Base-by-base conservation (phyloP, 345 rosid species). In the Kernera saxatilis region DNA sequence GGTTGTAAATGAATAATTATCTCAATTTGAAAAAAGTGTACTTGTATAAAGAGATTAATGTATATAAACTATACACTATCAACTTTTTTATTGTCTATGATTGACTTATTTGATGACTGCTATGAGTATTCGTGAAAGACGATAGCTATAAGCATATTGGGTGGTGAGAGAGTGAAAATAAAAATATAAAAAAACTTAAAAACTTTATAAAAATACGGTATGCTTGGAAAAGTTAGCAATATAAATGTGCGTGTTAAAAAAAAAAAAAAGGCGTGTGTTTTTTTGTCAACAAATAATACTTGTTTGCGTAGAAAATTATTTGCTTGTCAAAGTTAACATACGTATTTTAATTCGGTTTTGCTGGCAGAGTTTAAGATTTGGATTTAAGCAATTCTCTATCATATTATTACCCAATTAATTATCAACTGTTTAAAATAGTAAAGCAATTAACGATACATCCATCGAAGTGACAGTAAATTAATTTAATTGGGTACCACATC, bases 41-140 rank as follows among this genome's bases (percentile, higher is more conserved):
- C 43, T 11, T 13, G 49, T 45, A 13, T 27, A 46, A 8, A 19
- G 36, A 49, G 11, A 12, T 18, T 6, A 62, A 40, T 6, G 30
- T 13, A 37, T 22, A 22, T 58, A 10, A 10, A 4, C 67, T 62
- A 18, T 22, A 39, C 37, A 60, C 33, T 36, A 5, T 4, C 22
- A n/a, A 8, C 2, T 48, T 10, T 0, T 26, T 26, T 30, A 9
- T 37, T 25, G 9, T 15, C 19, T 33, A 57, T 35, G 27, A 25
- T 69, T 70, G 74, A 69, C 73, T 69, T 69, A 32, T 22, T 33
- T 56, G 27, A n/a, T n/a, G 57, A 25, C 19, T 35, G 6, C 15
- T 68, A 21, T 22, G 53, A 7, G 49, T 29, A 8, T 40, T 54
- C 18, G 53, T 41, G 64, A 60, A 7, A 45, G 17, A 17, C 13